Evolutionary conservation across 345 rosid species (phyloP), one percentile per base, ranked within the genome.

Genomic region (Chamaenerion angustifolium): DNA sequence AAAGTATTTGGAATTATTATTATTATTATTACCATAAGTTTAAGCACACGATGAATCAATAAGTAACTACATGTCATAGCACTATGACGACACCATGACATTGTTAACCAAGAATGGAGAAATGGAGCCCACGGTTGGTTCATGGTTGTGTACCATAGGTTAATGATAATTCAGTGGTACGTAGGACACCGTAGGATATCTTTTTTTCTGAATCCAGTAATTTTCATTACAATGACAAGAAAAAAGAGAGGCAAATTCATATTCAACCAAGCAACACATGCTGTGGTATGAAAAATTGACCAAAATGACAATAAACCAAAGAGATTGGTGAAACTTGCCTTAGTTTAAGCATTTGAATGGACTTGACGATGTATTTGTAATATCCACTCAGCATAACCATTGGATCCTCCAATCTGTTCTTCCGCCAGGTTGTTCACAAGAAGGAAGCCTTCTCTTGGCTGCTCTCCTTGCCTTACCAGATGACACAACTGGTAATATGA

Each of bases 381-480:
- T 46, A 88, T 60, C 99, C 97, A 93, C 64, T 88, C 94, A 12
- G 67, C 64, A 71, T 93, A 93, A 51, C 99, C 78, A 63, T 53
- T 75, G 18, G 75, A 59, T 52, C 95, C 95, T 1, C 83, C 83
- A 44, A 68, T 73, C 72, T 71, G 94, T 66, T 88, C 95, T 70
- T 93, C 99, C 16, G 81, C 63, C 52, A 93, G 88, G 70, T 82
- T 80, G 43, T 77, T 59, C 45, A 85, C 94, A 18, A 93, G 79
- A 64, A 85, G 70, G 57, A 71, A 73, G 35, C 92, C 99, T 76
- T 93, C 97, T 64, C 95, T 77, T 31, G 97, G 97, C 66, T 93
- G 99, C 55, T 93, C 97, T 56, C 99, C 97, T 79, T 93, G 97
- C 48, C 99, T 81, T 13, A 88, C 88, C 45, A 88, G 89, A 57